Conservation (phyloP, 2,329 filamentous ascomycete genomes). For the Hypoxylon sp. region DNA sequence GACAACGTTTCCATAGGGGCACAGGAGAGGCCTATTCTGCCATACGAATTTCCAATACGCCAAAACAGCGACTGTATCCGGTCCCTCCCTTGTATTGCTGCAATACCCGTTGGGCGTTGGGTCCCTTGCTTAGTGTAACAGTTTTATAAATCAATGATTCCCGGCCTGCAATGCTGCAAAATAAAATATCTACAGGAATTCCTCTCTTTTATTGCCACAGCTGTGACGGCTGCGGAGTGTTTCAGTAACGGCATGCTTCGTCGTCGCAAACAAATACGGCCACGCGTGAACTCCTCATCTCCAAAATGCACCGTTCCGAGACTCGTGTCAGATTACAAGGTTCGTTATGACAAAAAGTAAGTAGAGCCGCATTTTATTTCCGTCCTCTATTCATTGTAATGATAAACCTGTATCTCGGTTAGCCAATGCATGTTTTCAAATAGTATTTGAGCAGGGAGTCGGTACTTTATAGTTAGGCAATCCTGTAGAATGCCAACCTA, state of each 20-base stretch:
- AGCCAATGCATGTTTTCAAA: slow-evolving; percentile 10
- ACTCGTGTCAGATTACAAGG: slow-evolving; percentile 45
- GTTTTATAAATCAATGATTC: slow-evolving; percentile 32
- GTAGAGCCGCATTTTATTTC: slow-evolving; percentile 30
- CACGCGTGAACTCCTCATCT: slow-evolving; percentile 45
- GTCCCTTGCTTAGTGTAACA: slow-evolving; percentile 25
- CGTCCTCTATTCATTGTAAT: slow-evolving; percentile 83
- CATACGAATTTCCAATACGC: slow-evolving; percentile 29
- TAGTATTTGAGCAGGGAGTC: neutral
- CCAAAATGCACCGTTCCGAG: slow-evolving; percentile 47
- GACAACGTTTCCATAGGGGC: slow-evolving; percentile 1
- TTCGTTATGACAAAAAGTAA: slow-evolving; percentile 43
- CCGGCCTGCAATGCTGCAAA: slow-evolving; percentile 39
- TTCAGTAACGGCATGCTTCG: slow-evolving; percentile 19
- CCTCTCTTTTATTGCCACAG: slow-evolving; percentile 19
- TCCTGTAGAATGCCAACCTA: slow-evolving; percentile 90
- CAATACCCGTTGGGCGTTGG: slow-evolving; percentile 27
- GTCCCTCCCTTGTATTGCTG: slow-evolving; percentile 20
- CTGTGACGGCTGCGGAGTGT: slow-evolving; percentile 21
- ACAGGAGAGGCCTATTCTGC: slow-evolving; percentile 13
- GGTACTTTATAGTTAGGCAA: slow-evolving; percentile 96
- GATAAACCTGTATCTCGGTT: slow-evolving; percentile 76
- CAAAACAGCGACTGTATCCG: slow-evolving; percentile 21
- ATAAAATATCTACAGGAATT: slow-evolving; percentile 45
- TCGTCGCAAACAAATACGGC: slow-evolving; percentile 39